Percentiles rank a stretch among this genome's conserved stretches.
Evolutionary conservation across 108 stramenopile species (phyloP).

Genomic region (Cyclotella kingstonii): DNA sequence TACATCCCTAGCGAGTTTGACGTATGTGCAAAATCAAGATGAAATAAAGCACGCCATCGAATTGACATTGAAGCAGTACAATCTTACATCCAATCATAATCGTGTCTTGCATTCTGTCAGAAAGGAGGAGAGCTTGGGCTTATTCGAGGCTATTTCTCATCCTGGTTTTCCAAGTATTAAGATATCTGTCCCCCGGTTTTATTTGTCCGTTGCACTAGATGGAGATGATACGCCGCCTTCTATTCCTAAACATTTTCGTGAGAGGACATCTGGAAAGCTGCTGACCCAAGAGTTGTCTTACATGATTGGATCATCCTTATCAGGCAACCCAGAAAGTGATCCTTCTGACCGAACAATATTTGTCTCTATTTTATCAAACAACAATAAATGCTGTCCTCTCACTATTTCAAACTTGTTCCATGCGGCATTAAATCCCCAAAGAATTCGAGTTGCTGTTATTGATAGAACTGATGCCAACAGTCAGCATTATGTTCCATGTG

Average conservation of each 20-base stretch:
- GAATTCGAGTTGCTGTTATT: slow-evolving; percentile 53
- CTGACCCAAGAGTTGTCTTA: slow-evolving; percentile 17
- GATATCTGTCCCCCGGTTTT: slow-evolving; percentile 12
- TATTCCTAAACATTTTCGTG: slow-evolving; percentile 6
- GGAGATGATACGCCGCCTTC: slow-evolving; percentile 3
- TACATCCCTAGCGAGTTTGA: too few relatives aligned
- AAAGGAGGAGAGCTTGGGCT: slow-evolving; percentile 13
- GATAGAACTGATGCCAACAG: slow-evolving; percentile 46
- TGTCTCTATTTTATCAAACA: slow-evolving; percentile 49
- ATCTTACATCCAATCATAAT: neutral
- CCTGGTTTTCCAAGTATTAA: neutral
- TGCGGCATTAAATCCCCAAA: slow-evolving; percentile 52
- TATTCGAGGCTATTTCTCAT: slow-evolving; percentile 16
- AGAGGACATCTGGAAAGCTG: slow-evolving; percentile 11
- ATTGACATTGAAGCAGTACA: slow-evolving; percentile 8
- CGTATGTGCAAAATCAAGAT: slow-evolving; percentile 15
- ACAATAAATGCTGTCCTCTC: slow-evolving; percentile 40
- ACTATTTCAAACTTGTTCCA: slow-evolving; percentile 47
- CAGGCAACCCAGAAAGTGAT: neutral
- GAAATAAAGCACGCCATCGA: slow-evolving; percentile 13
- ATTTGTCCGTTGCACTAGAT: slow-evolving; percentile 2
- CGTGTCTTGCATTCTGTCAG: slow-evolving; percentile 7
- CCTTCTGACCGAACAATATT: slow-evolving; percentile 49
- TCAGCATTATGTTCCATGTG: slow-evolving; percentile 17
- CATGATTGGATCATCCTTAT: slow-evolving; percentile 3